Base-by-base conservation (phyloP, 192 early-diverging fungal species). In the Martensiomyces pterosporus region DNA sequence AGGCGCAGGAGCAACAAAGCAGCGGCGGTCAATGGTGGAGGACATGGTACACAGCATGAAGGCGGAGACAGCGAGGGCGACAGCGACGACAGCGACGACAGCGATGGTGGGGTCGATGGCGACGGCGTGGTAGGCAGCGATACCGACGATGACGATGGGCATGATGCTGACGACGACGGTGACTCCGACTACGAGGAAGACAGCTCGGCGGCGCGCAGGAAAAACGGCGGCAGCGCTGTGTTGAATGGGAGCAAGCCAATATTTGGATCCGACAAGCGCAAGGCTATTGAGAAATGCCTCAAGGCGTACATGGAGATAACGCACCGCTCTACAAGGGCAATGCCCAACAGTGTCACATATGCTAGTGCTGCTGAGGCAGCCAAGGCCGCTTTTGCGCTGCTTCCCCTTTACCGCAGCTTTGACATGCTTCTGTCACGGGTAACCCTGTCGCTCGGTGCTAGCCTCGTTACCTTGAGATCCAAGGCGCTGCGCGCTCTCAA, bases 401-500 rank as follows among this genome's bases (percentile, higher is more conserved):
- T 80, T 39, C 67, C 82, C 4, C 65, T 90, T 0, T 85, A 78
- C 47, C 66, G 79, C 15, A 84, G 80, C 19, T 90, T 87, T 59
- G 85, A 89, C 36, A 75, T 76, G 38, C 67, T 89, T 22, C 46
- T 96, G 34, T 61, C 71, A 1, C 72, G 85, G 23, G 82, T 93
- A 24, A 61, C 85, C 4, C 39, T 67, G 23, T 78, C 76, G 0
- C 72, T 93, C 9, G 81, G 84, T 16, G 77, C 80, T 0, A 79
- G 82, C 15, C 71, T 80, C 8, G 83, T 93, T 2, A 70, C 84
- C 1, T 68, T 89, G 13, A 73, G 93, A 17, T 79, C 85, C 2
- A 89, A 87, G 53, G 84, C 90, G 0, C 53, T 97, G 27, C 85
- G 82, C 24, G 81, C 88, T 2, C 67, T 97, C n/a, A 83, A 86